Conservation (phyloP, 495 filamentous ascomycete species). For the Podospora anserina region DNA sequence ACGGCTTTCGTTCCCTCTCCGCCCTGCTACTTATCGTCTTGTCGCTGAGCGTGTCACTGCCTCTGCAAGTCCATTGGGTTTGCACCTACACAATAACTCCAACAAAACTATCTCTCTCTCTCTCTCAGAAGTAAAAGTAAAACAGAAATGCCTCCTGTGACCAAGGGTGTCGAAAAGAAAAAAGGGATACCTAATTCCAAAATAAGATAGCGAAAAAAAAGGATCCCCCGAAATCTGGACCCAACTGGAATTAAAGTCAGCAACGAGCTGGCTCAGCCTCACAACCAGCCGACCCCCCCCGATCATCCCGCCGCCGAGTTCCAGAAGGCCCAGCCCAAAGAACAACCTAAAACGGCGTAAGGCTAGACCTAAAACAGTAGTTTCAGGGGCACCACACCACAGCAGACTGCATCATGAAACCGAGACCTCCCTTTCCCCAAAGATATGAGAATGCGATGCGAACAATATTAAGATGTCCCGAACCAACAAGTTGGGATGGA, state of each 20-base stretch:
- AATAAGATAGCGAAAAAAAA: neutral
- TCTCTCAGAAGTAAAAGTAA: neutral
- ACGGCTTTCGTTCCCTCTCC: neutral
- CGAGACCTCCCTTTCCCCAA: neutral
- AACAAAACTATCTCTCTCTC: neutral
- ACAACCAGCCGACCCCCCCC: neutral
- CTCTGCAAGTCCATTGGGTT: neutral
- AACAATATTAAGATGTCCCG: neutral
- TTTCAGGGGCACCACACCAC: neutral
- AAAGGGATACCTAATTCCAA: neutral
- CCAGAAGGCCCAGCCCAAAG: neutral
- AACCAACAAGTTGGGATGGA: neutral
- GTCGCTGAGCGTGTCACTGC: neutral
- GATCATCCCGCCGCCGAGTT: neutral
- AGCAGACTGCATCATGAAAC: neutral
- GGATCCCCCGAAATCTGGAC: neutral
- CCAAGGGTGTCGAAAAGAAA: neutral
- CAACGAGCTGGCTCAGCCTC: neutral
- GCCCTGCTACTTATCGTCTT: neutral
- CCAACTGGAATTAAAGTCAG: neutral
- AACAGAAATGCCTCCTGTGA: neutral
- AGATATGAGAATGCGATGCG: neutral
- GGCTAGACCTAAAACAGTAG: neutral
- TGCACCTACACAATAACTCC: neutral
- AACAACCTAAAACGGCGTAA: neutral